Percentiles rank a stretch among this genome's conserved stretches.
Conservation (phyloP, 345 rosid genomes). For the Erucastrum elatum region DNA sequence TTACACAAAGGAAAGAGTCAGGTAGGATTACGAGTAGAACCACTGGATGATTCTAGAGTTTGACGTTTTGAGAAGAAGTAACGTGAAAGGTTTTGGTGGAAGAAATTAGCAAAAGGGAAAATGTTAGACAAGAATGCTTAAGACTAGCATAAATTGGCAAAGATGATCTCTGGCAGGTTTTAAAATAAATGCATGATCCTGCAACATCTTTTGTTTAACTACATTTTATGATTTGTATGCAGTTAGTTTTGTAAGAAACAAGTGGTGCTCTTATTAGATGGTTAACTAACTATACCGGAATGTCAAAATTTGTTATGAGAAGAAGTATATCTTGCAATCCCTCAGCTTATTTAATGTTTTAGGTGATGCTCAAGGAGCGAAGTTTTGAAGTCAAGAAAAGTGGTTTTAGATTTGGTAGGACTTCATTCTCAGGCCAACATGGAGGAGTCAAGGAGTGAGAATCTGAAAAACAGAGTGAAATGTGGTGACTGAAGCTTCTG, state of each 20-base stretch:
- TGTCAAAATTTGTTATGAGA: constrained; percentile 9
- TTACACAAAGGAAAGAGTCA: constrained; percentile 47
- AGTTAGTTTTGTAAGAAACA: not conserved
- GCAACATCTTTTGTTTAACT: not conserved
- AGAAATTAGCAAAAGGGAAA: not conserved
- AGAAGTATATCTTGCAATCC: constrained; percentile 20
- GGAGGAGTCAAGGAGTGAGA: constrained; percentile 28
- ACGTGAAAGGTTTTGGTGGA: constrained; percentile 55
- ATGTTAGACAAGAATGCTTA: too few relatives aligned
- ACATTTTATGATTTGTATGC: not conserved
- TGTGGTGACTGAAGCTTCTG: constrained; percentile 82
- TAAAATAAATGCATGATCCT: not conserved
- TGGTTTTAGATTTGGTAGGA: constrained; percentile 36
- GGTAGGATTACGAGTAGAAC: constrained; percentile 35
- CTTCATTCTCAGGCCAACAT: constrained; percentile 1
- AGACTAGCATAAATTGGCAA: too few relatives aligned
- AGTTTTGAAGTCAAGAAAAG: constrained; percentile 39
- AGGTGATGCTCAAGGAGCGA: constrained; percentile 50
- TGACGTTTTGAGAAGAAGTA: constrained; percentile 43
- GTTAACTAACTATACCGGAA: not conserved
- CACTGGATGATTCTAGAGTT: constrained; percentile 13
- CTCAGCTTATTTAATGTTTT: constrained; percentile 31
- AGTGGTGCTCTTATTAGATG: not conserved
- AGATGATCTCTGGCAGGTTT: constrained; percentile 43
- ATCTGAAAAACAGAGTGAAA: constrained; percentile 11